Base-by-base conservation (phyloP, 106 monocot genomes). In the Dendrobium huoshanense region DNA sequence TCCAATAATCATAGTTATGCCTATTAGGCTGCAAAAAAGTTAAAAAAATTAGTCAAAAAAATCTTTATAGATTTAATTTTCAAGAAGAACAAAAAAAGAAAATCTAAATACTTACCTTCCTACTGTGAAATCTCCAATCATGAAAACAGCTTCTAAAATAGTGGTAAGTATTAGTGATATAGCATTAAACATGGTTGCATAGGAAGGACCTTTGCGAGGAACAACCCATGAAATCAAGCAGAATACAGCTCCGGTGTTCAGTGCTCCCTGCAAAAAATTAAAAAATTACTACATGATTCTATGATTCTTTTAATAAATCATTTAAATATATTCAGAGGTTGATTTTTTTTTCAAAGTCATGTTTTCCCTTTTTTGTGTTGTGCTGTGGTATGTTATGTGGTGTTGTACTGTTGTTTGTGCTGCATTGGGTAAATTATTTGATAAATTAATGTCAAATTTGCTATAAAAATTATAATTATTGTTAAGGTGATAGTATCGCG, bases 171-270 rank as follows among this genome's bases (percentile, higher is more conserved):
- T 61, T 9, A 92, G 42, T 0, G 92, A 81, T 4, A 92, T 74
- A 17, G 92, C 56, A 55, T 83, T 87, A 75, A 92, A 92, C 83
- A 92, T 87, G 67, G 92, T 51, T 9, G 92, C 87, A 82, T 87
- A 92, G 0, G 83, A 77, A 8, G 92, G 89, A 16, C 92, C 92
- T 78, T 80, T 49, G 9, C 65, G 67, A 27, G 83, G 48, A 9
- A 87, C 79, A 20, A 82, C 85, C 85, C 87, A 92, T 43, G 87
- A 73, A 19, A 84, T 65, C 68, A 92, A 51, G 54, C 81, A 56
- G 56, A 83, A 92, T 58, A 77, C 81, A 16, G 41, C 77, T 13
- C 79, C 89, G 18, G 89, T 89, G 22, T 81, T 89, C 16, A 92
- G 80, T 2, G 84, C 79, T 7, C 89, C 92, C 89, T 92, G 85